Conservation (phyloP, 148 eudicot species). For the Amaranthus hypochondriacus region DNA sequence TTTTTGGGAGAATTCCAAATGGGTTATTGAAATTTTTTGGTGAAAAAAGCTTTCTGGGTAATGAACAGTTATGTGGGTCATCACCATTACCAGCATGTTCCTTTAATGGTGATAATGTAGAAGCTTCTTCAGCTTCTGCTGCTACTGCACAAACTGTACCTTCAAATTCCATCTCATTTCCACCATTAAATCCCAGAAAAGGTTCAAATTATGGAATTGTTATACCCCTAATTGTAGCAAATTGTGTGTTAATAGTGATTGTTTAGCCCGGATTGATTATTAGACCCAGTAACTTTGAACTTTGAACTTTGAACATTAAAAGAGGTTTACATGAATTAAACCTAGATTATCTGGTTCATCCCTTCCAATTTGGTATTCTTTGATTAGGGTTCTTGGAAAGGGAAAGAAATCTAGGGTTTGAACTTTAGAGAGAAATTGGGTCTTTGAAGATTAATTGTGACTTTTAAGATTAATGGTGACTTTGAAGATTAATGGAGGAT, state of each 20-base stretch:
- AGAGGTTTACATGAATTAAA: no score
- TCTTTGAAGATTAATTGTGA: no score
- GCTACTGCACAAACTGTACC: constrained; percentile 46
- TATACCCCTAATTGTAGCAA: constrained; percentile 44
- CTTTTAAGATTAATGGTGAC: no score
- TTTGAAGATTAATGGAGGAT: no score
- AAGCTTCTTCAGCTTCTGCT: constrained; percentile 20
- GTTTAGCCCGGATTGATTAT: background rate
- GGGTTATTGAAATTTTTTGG: constrained; percentile 39
- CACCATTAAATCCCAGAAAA: constrained; percentile 25
- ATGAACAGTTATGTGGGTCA: constrained; percentile 61
- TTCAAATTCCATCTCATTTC: constrained; percentile 61
- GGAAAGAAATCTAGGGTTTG: no score
- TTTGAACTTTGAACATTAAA: no score
- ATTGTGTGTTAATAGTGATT: constrained; percentile 39
- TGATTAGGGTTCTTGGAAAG: no score
- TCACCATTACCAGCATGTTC: constrained; percentile 51
- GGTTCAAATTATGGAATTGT: constrained; percentile 47
- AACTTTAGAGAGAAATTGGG: no score
- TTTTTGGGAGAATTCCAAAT: constrained; percentile 47
- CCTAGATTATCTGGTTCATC: no score
- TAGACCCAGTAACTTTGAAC: no score
- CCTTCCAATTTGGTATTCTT: no score
- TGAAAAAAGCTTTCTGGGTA: constrained; percentile 53
- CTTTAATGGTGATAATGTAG: constrained; percentile 15